Conservation (phyloP, 352 stramenopile genomes). For the Pythium aquatile region DNA sequence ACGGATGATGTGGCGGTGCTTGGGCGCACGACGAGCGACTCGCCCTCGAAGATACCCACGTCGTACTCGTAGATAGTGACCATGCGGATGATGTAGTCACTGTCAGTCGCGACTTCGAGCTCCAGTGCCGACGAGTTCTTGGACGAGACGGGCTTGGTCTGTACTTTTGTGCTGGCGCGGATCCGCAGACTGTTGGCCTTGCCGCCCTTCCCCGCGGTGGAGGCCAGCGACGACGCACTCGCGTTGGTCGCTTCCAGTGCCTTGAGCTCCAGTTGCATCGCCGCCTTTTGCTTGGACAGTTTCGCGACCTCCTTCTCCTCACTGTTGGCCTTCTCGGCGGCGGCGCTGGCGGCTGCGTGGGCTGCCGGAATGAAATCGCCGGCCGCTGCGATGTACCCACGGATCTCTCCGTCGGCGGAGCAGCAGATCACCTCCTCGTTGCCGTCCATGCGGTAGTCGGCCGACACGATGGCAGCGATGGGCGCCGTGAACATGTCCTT, state of each 20-base stretch:
- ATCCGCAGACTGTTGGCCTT: conserved; percentile 47
- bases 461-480: conserved; percentile 66
- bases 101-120: conserved; percentile 83
- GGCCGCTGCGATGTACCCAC: conserved; percentile 54
- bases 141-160: conserved; percentile 53
- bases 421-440: conserved; percentile 89
- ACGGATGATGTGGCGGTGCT: conserved; percentile 42
- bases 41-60: conserved; percentile 81
- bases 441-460: conserved; percentile 89
- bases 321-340: conserved; percentile 41
- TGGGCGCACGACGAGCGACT: conserved; percentile 74
- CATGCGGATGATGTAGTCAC: conserved; percentile 87
- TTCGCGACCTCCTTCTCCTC: conserved; percentile 80
- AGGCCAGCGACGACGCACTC: conserved; percentile 13
- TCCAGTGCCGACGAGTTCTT: conserved; percentile 61
- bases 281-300: conserved; percentile 78
- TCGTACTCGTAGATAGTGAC: conserved; percentile 86
- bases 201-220: conserved; percentile 29
- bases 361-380: conserved; percentile 35
- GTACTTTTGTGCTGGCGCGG: conserved; percentile 53
- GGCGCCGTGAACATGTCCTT: conserved; percentile 71
- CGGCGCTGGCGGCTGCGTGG: conserved; percentile 20
- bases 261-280: conserved; percentile 76
- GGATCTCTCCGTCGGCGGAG: conserved; percentile 73
- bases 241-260: conserved; percentile 53